These are phyloP conservation scores for Candida ficus DNA, from an alignment of 805 yeast genomes.

Conservation along the genomic window DNA sequence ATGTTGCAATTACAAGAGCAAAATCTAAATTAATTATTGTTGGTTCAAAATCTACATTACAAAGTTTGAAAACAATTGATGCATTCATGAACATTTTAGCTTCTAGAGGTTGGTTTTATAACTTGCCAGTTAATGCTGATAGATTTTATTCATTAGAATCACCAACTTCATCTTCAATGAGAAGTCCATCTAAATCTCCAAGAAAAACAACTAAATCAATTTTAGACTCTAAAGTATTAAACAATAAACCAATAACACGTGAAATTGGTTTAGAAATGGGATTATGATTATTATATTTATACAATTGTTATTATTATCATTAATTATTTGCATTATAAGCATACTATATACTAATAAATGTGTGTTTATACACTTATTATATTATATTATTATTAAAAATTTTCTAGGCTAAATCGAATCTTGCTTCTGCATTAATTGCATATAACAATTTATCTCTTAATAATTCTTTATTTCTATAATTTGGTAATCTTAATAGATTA, in stretches of 20 bases:
- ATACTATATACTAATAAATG: neutral
- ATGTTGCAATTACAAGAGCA: conserved; percentile 93
- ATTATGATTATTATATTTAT: neutral
- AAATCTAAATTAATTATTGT: conserved; percentile 74
- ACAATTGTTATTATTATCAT: neutral
- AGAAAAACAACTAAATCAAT: conserved; percentile 2
- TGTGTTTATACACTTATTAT: neutral
- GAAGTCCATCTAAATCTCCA: neutral
- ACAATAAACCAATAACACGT: conserved; percentile 12
- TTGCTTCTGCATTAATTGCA: conserved; percentile 77
- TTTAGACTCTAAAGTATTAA: conserved; percentile 12
- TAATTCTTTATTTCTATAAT: conserved; percentile 56
- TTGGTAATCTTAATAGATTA: conserved; percentile 80
- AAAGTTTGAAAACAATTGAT: conserved; percentile 44
- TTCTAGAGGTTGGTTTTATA: conserved; percentile 57
- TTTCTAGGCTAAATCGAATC: conserved; percentile 62
- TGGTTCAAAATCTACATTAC: conserved; percentile 69
- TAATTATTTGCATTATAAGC: neutral
- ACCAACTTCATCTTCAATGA: conserved; percentile 1
- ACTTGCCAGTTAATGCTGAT: conserved; percentile 37
- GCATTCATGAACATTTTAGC: conserved; percentile 57
- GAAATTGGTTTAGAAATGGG: conserved; percentile 21
- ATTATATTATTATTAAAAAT: no score
- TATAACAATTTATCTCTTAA: conserved; percentile 64
- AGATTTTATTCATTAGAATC: conserved; percentile 5